Evolutionary conservation across 2,329 filamentous ascomycete species (phyloP), one percentile per base, ranked within the genome.

Genomic region (Amylocarpus encephaloides): DNA sequence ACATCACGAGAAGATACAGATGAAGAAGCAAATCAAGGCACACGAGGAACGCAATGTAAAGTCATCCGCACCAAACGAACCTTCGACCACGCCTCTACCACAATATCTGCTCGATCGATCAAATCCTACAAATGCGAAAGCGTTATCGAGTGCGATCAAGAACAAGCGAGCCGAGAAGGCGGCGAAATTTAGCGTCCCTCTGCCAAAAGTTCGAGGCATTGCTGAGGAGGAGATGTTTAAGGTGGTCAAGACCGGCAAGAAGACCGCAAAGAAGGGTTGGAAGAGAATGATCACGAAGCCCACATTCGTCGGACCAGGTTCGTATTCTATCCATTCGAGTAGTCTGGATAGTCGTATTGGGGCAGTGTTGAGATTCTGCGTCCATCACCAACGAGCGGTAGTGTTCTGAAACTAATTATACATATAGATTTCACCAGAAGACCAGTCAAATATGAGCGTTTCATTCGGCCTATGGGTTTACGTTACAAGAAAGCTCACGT

Each of bases 11-110:
- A 98, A 98, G 85, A 95, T 95, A 68, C 89, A 95, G 79, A 91
- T 95, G 86, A 86, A 86, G 72, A 95, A 95, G 79, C 76, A 83
- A 65, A 94, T 98, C 79, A 88, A 87, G 73, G 86, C 88, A 40
- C 88, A 95, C 75, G 93, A 98, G 73, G 88, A 96, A 76, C 85
- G 89, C 72, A 94, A 96, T 67, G 83, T 97, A 76, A 95, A 97
- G 74, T 88, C 86, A 7, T 75, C 80, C 30, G 83, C 85, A 49
- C 83, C 86, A 59, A 80, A 85, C 62, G 86, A 93, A 70, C 87
- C 91, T 54, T 83, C 83, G 22, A 82, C 78, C 60, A 88, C 88
- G 44, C 88, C 93, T 50, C 77, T 97, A 62, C 93, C 93, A 46
- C 85, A 89, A 62, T 98, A 97, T 71, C 79, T 98, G 68, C 83